Conservation (phyloP, 768 basidiomycete genomes). For the Amanita muscaria region DNA sequence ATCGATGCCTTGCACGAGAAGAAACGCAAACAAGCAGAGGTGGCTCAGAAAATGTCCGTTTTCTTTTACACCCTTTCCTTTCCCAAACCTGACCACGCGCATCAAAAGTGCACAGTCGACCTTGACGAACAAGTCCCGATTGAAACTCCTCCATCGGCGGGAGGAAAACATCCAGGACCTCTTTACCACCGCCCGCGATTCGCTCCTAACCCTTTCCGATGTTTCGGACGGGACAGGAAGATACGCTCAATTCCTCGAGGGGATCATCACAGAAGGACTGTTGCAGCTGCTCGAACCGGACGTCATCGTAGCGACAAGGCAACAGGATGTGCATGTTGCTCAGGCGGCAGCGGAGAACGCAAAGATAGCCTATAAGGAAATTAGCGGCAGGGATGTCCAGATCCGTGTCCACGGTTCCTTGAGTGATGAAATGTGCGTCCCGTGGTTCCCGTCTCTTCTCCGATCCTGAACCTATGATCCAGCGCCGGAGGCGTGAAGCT, state of each 20-base stretch:
- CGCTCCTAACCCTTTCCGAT: conserved; percentile 52
- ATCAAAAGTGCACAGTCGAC: conserved; percentile 79
- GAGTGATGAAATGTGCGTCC: conserved; percentile 55
- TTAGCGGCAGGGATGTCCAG: conserved; percentile 61
- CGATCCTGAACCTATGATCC: background rate
- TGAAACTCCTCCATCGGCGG: conserved; percentile 80
- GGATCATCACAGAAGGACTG: conserved; percentile 77
- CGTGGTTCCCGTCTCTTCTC: background rate
- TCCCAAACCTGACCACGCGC: conserved; percentile 6
- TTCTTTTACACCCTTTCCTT: background rate
- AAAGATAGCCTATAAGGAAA: conserved; percentile 56
- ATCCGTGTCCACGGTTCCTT: conserved; percentile 55
- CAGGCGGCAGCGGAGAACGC: conserved; percentile 61
- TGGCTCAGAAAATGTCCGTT: conserved; percentile 91
- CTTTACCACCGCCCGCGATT: conserved; percentile 62
- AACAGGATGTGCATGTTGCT: conserved; percentile 53
- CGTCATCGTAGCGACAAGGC: conserved; percentile 58
- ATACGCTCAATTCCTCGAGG: conserved; percentile 78
- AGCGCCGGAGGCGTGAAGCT: conserved; percentile 87
- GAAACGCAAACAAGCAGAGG: conserved; percentile 89
- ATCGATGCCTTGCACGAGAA: conserved; percentile 95
- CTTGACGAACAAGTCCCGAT: conserved; percentile 91
- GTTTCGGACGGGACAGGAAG: conserved; percentile 39
- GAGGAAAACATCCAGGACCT: conserved; percentile 90
- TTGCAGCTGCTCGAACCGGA: conserved; percentile 73